Percentiles rank a stretch among this genome's conserved stretches.
Conservation (phyloP, 805 yeast genomes). For the Nakazawaea laoshanensis region DNA sequence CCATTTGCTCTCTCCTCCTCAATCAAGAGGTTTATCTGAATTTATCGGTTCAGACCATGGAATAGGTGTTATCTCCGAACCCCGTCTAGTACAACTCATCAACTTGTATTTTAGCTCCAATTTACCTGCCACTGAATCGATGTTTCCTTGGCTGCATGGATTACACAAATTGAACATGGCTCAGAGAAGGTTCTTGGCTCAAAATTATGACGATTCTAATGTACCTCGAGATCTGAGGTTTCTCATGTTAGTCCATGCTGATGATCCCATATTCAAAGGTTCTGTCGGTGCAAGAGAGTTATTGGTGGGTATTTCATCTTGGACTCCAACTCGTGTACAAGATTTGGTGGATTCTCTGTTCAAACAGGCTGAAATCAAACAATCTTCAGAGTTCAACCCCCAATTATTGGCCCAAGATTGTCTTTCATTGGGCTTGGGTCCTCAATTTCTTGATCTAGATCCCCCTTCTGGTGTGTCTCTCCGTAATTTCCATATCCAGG, state of each 20-base stretch:
- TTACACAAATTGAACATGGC: conserved; percentile 48
- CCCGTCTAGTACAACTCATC: not conserved
- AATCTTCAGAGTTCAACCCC: conserved; percentile 4
- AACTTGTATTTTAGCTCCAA: conserved; percentile 11
- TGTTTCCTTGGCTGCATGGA: conserved; percentile 94
- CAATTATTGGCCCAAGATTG: conserved; percentile 33
- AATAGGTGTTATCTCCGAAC: conserved; percentile 2
- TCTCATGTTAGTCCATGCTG: conserved; percentile 15
- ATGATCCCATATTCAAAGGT: conserved; percentile 35
- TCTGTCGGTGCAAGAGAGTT: conserved; percentile 47
- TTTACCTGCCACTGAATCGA: conserved; percentile 54
- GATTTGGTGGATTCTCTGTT: conserved; percentile 21
- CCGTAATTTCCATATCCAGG: conserved; percentile 82
- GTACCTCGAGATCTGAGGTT: conserved; percentile 11
- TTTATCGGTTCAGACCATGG: conserved; percentile 3
- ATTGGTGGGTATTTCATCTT: conserved; percentile 32
- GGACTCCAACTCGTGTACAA: conserved; percentile 16
- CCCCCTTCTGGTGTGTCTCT: conserved; percentile 68
- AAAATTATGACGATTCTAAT: conserved; percentile 10
- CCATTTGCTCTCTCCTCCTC: not conserved
- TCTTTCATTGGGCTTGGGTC: conserved; percentile 32
- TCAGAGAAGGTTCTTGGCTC: conserved; percentile 35
- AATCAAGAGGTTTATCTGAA: not conserved
- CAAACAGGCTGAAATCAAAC: conserved; percentile 9
- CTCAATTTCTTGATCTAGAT: conserved; percentile 50